Evolutionary conservation across 805 yeast genomes (phyloP).

Genomic region (Lachancea quebecensis): DNA sequence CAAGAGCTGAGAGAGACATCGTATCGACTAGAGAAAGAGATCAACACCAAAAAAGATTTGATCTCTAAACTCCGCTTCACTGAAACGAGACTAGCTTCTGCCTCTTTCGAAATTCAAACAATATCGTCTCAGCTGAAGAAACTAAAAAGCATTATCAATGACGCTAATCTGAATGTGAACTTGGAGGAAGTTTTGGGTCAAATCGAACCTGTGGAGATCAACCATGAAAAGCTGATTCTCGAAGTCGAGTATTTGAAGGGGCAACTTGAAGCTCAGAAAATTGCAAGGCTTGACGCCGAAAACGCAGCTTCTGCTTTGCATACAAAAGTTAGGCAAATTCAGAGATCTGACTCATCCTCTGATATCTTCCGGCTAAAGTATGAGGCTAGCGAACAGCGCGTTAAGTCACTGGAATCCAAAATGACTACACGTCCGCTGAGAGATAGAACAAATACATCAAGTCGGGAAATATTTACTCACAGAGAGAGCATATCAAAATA

Average conservation of each 20-base stretch:
- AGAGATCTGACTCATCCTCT: constrained; percentile 26
- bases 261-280: constrained; percentile 45
- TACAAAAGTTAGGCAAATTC: constrained; percentile 20
- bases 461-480: constrained; percentile 24
- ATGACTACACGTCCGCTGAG: constrained; percentile 20
- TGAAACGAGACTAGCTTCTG: constrained; percentile 60
- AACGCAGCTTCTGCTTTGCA: constrained; percentile 31
- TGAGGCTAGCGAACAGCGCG: constrained; percentile 41
- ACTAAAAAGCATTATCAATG: constrained; percentile 25
- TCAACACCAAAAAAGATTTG: constrained; percentile 37
- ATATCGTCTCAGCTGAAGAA: constrained; percentile 38
- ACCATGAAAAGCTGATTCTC: constrained; percentile 28
- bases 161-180: constrained; percentile 23
- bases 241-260: constrained; percentile 44
- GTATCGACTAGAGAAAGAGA: constrained; percentile 43
- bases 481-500: constrained; percentile 25
- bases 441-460: constrained; percentile 25
- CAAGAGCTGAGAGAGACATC: constrained; percentile 46
- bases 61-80: constrained; percentile 52
- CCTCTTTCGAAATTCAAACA: constrained; percentile 50
- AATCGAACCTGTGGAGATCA: constrained; percentile 20
- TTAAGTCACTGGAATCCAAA: constrained; percentile 36
- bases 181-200: constrained; percentile 20
- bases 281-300: constrained; percentile 46
- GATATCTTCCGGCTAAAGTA: constrained; percentile 40